Evolutionary conservation across 805 yeast species (phyloP).

Genomic region (Lachancea waltii): DNA sequence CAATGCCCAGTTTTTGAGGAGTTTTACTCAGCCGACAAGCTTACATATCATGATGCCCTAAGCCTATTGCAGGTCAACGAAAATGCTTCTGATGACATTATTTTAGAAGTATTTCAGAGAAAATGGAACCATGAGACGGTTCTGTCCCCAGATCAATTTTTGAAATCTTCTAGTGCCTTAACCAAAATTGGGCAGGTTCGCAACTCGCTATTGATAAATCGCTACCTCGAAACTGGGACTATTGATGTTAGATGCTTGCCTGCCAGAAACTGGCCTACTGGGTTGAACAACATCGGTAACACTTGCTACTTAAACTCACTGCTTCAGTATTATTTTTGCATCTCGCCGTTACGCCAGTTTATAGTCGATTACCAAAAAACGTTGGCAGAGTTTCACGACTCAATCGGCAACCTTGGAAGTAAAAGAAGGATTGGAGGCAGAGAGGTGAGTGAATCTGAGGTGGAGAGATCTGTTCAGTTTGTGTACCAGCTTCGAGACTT

Average conservation of each 20-base stretch:
- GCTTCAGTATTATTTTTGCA: slow-evolving; percentile 81
- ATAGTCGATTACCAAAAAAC: slow-evolving; percentile 49
- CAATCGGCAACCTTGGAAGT: slow-evolving; percentile 27
- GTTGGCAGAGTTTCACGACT: slow-evolving; percentile 26
- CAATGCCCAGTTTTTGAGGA: slow-evolving; percentile 28
- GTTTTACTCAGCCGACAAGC: slow-evolving; percentile 23
- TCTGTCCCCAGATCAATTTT: slow-evolving; percentile 39
- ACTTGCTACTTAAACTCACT: slow-evolving; percentile 92
- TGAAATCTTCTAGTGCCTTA: slow-evolving; percentile 52
- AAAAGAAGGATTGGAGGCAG: slow-evolving; percentile 82
- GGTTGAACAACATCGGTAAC: slow-evolving; percentile 90
- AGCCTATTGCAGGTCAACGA: slow-evolving; percentile 42
- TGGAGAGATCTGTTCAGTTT: slow-evolving; percentile 76
- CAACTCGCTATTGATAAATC: slow-evolving; percentile 47
- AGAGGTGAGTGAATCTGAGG: slow-evolving; percentile 68
- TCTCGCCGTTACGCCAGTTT: slow-evolving; percentile 69
- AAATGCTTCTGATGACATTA: slow-evolving; percentile 48
- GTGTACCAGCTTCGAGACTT: slow-evolving; percentile 63
- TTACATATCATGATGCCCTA: slow-evolving; percentile 39
- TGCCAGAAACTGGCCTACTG: slow-evolving; percentile 76
- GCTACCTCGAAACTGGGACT: slow-evolving; percentile 55
- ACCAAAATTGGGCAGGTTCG: slow-evolving; percentile 47
- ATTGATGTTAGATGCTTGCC: slow-evolving; percentile 55
- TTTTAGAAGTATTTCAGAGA: slow-evolving; percentile 29
- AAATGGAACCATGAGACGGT: slow-evolving; percentile 26